phyloP scores from a whole-genome alignment of 306 rosid genomes.

The Pyrus pyrifolia region DNA sequence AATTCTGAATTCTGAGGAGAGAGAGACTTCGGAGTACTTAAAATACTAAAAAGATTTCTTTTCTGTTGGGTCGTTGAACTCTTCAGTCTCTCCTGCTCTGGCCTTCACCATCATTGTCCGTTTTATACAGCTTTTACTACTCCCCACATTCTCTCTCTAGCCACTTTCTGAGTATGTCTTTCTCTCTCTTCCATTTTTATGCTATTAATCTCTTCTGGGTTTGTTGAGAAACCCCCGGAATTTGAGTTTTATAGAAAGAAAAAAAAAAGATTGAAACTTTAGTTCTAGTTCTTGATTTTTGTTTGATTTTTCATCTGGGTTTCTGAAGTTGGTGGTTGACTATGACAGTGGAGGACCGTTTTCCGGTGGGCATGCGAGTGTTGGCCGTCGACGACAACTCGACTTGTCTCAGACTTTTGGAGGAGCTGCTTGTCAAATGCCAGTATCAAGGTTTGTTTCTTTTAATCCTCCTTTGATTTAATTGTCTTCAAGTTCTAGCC shows the following conservation, averaged over 20 bases:
- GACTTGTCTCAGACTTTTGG: slow-evolving; percentile 59
- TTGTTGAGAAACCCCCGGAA: slow-evolving; percentile 11
- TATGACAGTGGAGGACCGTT: slow-evolving; percentile 48
- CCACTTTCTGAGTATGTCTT: not conserved
- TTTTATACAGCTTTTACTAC: slow-evolving; percentile 40
- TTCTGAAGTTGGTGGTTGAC: slow-evolving; percentile 12
- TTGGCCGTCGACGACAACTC: slow-evolving; percentile 80
- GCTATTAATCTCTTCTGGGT: slow-evolving; percentile 18
- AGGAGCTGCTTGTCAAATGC: slow-evolving; percentile 66
- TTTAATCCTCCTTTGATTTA: not conserved
- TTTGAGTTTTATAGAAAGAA: not conserved
- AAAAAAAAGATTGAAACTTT: slow-evolving; percentile 24
- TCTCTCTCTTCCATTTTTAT: not conserved
- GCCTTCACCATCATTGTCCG: slow-evolving; percentile 47
- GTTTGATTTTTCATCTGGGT: slow-evolving; percentile 20
- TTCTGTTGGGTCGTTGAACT: slow-evolving; percentile 47
- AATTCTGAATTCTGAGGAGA: not conserved
- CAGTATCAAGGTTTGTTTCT: slow-evolving; percentile 61
- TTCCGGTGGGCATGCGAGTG: slow-evolving; percentile 86
- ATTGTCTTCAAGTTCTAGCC: not conserved
- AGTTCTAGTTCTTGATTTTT: slow-evolving; percentile 18
- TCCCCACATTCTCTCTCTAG: slow-evolving; percentile 13
- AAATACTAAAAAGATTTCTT: slow-evolving; percentile 35
- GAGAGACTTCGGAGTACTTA: slow-evolving; percentile 8
- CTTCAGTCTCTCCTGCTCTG: slow-evolving; percentile 31